Conservation (phyloP, 2,329 filamentous ascomycete species). For the Penicillium paneum region DNA sequence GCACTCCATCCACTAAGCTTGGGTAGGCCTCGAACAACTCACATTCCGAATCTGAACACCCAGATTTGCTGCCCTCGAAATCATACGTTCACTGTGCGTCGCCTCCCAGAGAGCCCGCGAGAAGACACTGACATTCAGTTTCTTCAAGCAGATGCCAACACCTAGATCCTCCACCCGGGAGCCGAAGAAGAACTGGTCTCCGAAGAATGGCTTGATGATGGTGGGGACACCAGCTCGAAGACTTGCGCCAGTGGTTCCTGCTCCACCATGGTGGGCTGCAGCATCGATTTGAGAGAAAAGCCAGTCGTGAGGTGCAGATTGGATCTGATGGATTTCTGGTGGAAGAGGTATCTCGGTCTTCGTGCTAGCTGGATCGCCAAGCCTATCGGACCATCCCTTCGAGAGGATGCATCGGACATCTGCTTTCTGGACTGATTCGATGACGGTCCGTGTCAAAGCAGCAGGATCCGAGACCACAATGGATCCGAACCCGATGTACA, state of each 20-base stretch:
- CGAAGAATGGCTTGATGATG: conserved; percentile 95
- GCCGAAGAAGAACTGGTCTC: conserved; percentile 96
- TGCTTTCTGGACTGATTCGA: conserved; percentile 84
- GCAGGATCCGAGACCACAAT: conserved; percentile 89
- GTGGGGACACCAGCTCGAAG: conserved; percentile 87
- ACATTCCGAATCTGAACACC: conserved; percentile 86
- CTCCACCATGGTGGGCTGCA: conserved; percentile 89
- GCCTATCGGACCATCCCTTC: conserved; percentile 93
- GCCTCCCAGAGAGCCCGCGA: conserved; percentile 86
- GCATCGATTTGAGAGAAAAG: conserved; percentile 91
- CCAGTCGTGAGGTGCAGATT: conserved; percentile 93
- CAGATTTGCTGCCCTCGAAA: conserved; percentile 74
- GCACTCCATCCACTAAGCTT: conserved; percentile 21
- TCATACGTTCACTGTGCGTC: conserved; percentile 87
- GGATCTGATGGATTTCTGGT: conserved; percentile 79
- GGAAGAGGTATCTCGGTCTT: conserved; percentile 69
- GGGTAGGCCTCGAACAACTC: conserved; percentile 35
- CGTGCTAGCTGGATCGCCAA: conserved; percentile 57
- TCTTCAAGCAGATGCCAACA: conserved; percentile 84
- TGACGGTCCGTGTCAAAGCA: conserved; percentile 86
- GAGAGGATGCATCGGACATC: conserved; percentile 93
- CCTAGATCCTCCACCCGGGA: conserved; percentile 86
- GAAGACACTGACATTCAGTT: conserved; percentile 82
- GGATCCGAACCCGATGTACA: conserved; percentile 95
- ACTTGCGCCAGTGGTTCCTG: conserved; percentile 91